These are phyloP conservation scores for Hymenoscyphus occultus DNA, from an alignment of 2,329 filamentous ascomycete genomes.

Conservation along the genomic window DNA sequence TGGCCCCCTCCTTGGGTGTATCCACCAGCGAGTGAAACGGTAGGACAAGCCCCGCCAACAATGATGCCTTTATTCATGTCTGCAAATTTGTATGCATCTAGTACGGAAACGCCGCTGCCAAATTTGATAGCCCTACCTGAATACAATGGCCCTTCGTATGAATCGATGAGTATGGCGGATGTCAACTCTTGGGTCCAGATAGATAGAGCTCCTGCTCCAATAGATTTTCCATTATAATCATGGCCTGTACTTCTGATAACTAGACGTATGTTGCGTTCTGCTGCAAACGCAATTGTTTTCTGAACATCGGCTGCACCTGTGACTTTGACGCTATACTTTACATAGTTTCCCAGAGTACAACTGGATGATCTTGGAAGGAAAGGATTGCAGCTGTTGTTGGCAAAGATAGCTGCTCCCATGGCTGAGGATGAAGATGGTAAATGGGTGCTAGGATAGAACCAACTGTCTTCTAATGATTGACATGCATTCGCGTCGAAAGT, in stretches of 20 bases:
- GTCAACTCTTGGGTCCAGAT: constrained; percentile 56
- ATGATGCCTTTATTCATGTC: constrained; percentile 42
- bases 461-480: constrained; percentile 29
- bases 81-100: constrained; percentile 44
- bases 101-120: constrained; percentile 50
- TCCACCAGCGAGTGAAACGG: constrained; percentile 56
- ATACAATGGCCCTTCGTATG: constrained; percentile 43
- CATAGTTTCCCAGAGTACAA: constrained; percentile 31
- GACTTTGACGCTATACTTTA: constrained; percentile 29
- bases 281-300: constrained; percentile 39
- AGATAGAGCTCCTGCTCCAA: constrained; percentile 54
- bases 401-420: constrained; percentile 39
- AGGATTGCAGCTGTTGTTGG: constrained; percentile 33
- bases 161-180: constrained; percentile 38
- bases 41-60: constrained; percentile 52
- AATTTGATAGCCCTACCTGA: constrained; percentile 50
- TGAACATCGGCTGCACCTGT: constrained; percentile 19
- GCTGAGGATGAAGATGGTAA: constrained; percentile 28
- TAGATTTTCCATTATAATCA: constrained; percentile 56
- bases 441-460: constrained; percentile 28
- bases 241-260: constrained; percentile 55
- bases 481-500: constrained; percentile 26
- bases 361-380: constrained; percentile 38
- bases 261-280: constrained; percentile 39
- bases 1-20: constrained; percentile 60